Evolutionary conservation across 2,329 filamentous ascomycete species (phyloP).

Genomic region (Monilinia aucupariae): DNA sequence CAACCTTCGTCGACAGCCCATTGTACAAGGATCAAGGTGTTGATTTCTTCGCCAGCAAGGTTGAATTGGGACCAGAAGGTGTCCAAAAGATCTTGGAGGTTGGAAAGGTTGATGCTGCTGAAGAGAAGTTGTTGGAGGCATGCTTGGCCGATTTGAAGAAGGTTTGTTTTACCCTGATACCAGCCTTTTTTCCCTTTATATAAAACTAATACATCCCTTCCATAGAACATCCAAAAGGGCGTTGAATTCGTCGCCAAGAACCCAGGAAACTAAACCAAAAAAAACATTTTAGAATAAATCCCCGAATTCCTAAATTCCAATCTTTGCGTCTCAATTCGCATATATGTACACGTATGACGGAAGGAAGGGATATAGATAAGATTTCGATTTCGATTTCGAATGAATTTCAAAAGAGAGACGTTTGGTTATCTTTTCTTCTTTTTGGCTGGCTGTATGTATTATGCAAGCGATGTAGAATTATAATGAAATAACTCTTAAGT

Average conservation of each 20-base stretch:
- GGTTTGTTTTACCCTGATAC: constrained; percentile 21
- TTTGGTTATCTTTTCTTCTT: background rate
- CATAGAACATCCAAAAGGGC: constrained; percentile 93
- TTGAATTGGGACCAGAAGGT: constrained; percentile 94
- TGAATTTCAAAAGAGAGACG: background rate
- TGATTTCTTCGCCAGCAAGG: constrained; percentile 92
- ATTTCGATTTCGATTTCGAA: background rate
- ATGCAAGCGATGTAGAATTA: constrained; percentile 6
- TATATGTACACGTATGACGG: constrained; percentile 2
- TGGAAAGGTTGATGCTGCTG: constrained; percentile 75
- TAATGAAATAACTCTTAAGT: constrained; percentile 16
- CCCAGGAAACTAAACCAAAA: constrained; percentile 21
- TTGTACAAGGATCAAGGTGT: constrained; percentile 98
- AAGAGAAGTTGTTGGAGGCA: constrained; percentile 85
- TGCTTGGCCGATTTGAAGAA: constrained; percentile 79
- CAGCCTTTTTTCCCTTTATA: constrained; percentile 55
- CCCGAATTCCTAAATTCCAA: background rate
- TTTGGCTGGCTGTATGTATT: constrained; percentile 8
- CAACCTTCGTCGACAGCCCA: constrained; percentile 92
- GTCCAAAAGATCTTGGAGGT: constrained; percentile 89
- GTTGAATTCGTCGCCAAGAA: constrained; percentile 60
- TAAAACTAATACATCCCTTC: constrained; percentile 86
- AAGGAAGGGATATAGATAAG: constrained; percentile 8
- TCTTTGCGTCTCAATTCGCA: background rate
- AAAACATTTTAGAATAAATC: background rate